Percentiles rank a stretch among this genome's conserved stretches.
Evolutionary conservation across 495 filamentous ascomycete species (phyloP).

Genomic region (Oleoguttula mirabilis): DNA sequence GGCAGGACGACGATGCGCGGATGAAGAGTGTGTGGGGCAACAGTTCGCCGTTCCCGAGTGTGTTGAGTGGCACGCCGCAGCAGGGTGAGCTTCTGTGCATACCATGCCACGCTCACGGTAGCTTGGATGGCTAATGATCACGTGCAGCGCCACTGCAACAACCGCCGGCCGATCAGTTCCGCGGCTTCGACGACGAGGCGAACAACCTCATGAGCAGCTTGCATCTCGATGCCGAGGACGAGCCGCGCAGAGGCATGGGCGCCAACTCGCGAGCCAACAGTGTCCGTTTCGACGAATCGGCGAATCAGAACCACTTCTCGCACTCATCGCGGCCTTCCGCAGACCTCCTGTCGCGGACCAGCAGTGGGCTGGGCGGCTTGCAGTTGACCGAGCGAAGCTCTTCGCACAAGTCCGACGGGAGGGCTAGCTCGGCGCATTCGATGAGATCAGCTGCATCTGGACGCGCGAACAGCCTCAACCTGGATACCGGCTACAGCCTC

Average conservation of each 20-base stretch:
- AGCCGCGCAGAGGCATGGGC: conserved; percentile 63
- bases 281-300: conserved; percentile 96
- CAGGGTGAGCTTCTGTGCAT: conserved; percentile 47
- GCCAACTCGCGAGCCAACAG: conserved; percentile 83
- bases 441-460: conserved; percentile 53
- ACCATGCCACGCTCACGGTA: not conserved
- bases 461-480: conserved; percentile 68
- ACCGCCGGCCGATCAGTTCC: conserved; percentile 63
- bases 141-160: conserved; percentile 60
- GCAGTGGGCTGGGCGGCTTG: conserved; percentile 71
- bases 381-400: conserved; percentile 76
- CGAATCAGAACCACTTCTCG: conserved; percentile 78
- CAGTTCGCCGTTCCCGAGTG: conserved; percentile 66
- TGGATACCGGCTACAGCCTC: conserved; percentile 59
- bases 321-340: conserved; percentile 67
- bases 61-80: conserved; percentile 53
- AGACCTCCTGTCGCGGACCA: conserved; percentile 67
- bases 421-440: conserved; percentile 82
- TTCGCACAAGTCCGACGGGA: conserved; percentile 94
- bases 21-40: conserved; percentile 77
- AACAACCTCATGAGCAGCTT: conserved; percentile 59
- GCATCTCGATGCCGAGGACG: conserved; percentile 76
- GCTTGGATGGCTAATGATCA: not conserved
- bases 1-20: conserved; percentile 68
- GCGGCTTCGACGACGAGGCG: conserved; percentile 69